Evolutionary conservation across 2,329 filamentous ascomycete genomes (phyloP).

Genomic region (Sphaerulina vaccinii): DNA sequence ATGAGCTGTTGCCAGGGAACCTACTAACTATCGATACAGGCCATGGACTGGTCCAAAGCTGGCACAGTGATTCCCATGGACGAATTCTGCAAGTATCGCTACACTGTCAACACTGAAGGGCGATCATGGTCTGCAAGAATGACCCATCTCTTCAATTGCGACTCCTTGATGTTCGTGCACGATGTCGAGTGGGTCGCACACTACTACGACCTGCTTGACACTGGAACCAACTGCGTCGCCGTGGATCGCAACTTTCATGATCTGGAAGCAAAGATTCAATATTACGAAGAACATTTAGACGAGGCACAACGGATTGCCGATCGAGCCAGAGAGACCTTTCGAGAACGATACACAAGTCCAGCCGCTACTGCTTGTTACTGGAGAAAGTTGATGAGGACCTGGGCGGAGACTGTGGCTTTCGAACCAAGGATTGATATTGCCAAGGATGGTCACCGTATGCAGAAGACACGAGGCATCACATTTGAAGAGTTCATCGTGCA

Average conservation of each 20-base stretch:
- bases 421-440: background rate
- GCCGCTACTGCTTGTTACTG: slow-evolving; percentile 36
- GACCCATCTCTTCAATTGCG: slow-evolving; percentile 34
- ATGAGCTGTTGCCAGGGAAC: background rate
- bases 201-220: slow-evolving; percentile 30
- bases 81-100: slow-evolving; percentile 32
- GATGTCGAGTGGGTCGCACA: slow-evolving; percentile 32
- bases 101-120: slow-evolving; percentile 34
- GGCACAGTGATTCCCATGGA: slow-evolving; percentile 26
- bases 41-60: slow-evolving; percentile 28
- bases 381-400: slow-evolving; percentile 13
- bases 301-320: slow-evolving; percentile 27
- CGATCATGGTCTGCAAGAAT: slow-evolving; percentile 31
- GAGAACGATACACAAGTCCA: slow-evolving; percentile 30
- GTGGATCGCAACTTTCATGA: slow-evolving; percentile 29
- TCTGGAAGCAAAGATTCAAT: slow-evolving; percentile 28
- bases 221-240: slow-evolving; percentile 28
- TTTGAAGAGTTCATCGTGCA: slow-evolving; percentile 29
- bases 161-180: slow-evolving; percentile 30
- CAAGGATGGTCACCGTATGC: slow-evolving; percentile 27
- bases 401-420: slow-evolving; percentile 5
- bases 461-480: slow-evolving; percentile 25
- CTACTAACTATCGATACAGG: slow-evolving; percentile 14
- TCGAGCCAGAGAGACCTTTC: slow-evolving; percentile 20
- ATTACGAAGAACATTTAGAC: slow-evolving; percentile 23